These are phyloP conservation scores for Alliaria petiolata DNA, from an alignment of 345 rosid genomes.

Conservation along the genomic window DNA sequence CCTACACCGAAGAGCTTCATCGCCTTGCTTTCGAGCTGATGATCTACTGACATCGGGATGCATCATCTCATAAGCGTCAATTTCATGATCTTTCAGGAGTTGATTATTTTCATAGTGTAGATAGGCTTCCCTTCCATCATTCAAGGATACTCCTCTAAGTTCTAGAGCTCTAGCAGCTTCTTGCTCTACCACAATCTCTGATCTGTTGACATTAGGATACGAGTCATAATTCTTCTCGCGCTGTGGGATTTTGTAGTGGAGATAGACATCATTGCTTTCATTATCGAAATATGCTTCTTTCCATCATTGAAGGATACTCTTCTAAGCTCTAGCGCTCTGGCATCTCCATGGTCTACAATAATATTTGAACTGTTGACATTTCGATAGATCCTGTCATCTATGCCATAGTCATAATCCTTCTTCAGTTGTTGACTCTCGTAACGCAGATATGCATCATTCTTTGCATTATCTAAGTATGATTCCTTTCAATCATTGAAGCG, in stretches of 20 bases:
- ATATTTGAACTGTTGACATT: neutral
- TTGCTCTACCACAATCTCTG: neutral
- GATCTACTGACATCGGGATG: neutral
- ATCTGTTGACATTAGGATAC: neutral
- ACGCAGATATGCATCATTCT: neutral
- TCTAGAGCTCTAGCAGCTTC: neutral
- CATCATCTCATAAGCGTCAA: neutral
- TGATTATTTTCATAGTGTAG: neutral
- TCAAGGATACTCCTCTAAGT: neutral
- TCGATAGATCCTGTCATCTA: neutral
- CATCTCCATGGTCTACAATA: neutral
- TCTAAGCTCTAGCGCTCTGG: neutral
- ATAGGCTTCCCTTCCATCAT: neutral
- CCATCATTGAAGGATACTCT: neutral
- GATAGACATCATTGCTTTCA: neutral
- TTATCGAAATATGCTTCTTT: neutral
- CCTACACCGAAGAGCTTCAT: neutral
- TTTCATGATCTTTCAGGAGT: neutral
- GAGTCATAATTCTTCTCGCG: neutral
- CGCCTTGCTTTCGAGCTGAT: neutral
- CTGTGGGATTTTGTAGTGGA: neutral
- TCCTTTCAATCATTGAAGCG: neutral
- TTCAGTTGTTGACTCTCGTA: neutral
- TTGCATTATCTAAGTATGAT: neutral
- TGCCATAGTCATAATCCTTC: neutral